Base-by-base conservation (phyloP, 805 yeast genomes). In the Wickerhamiella dianesei region DNA sequence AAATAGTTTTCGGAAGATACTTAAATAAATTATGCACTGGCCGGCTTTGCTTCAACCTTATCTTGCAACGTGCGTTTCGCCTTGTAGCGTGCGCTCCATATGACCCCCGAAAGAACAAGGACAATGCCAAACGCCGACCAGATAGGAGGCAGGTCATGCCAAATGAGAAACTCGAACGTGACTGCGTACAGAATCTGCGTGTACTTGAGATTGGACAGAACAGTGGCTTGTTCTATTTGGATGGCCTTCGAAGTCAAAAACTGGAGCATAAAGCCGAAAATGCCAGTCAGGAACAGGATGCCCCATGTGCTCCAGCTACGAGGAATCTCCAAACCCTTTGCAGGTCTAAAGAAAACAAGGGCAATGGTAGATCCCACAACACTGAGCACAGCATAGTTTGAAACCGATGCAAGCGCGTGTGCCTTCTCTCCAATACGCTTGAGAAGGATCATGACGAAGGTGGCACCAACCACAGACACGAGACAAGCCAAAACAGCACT, bases 241-340 rank as follows among this genome's bases (percentile, higher is more conserved):
- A 87, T 73, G 0, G 95, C 96, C 6, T 84, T 77, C 0, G 96
- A 83, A 43, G 83, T 63, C 35, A 80, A 65, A 56, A 78, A 79
- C 61, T 88, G 96, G 79, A 81, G 82, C 50, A 78, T 64, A 62
- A 87, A 88, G 0, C 96, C 96, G 45, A 82, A 72, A 2, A 80
- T 50, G 2, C 95, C 95, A 49, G 85, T 71, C 19, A 72, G 59
- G 1, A 65, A 47, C 52, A 87, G 72, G 18, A 82, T 64, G 2
- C 65, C 52, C 92, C 94, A 83, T 61, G 45, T 19, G 17, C 35
- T 17, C 13, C 19, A 16, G 4, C 40, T 19, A 1, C 12, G 20
- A 4, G 56, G 56, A 13, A 50, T 12, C 9, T 2, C 25, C 47
- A 53, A 46, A 17, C 19, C 20, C 9, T 22, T 32, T 2, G 35